phyloP scores from a whole-genome alignment of 192 early-diverging fungal genomes.

The Coemansia sp. region DNA sequence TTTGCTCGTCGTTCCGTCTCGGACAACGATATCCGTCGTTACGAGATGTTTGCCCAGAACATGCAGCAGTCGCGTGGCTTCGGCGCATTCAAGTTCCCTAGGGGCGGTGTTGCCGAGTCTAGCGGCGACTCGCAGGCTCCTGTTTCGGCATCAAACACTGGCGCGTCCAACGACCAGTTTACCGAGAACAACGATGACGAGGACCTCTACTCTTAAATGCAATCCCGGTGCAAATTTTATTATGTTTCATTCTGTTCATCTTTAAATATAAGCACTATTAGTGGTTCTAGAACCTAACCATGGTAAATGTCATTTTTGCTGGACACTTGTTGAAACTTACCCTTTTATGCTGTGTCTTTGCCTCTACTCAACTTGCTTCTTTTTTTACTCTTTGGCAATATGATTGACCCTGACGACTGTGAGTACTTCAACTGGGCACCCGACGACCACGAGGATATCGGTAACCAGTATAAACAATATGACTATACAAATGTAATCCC shows the following conservation, averaged over 20 bases:
- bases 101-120: constrained; percentile 47
- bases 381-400: not conserved
- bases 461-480: constrained; percentile 9
- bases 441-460: not conserved
- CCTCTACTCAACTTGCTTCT: not conserved
- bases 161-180: constrained; percentile 31
- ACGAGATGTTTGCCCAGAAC: constrained; percentile 99
- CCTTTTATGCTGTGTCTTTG: not conserved
- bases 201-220: constrained; percentile 47
- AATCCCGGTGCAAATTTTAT: not conserved
- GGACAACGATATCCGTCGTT: constrained; percentile 96
- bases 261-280: not conserved
- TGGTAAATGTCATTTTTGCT: not conserved
- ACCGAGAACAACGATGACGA: constrained; percentile 45
- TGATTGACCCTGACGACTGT: constrained; percentile 43
- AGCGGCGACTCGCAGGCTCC: constrained; percentile 12
- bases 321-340: not conserved
- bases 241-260: not conserved
- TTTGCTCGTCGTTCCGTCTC: constrained; percentile 93
- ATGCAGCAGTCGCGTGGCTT: constrained; percentile 94
- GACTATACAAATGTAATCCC: constrained; percentile 30
- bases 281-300: not conserved
- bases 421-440: constrained; percentile 34
- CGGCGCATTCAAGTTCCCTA: constrained; percentile 96
- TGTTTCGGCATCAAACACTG: constrained; percentile 9